Evolutionary conservation across 202 grass and related monocot species (phyloP), one percentile per base, ranked within the genome.

Genomic region (Zoysia matrella): DNA sequence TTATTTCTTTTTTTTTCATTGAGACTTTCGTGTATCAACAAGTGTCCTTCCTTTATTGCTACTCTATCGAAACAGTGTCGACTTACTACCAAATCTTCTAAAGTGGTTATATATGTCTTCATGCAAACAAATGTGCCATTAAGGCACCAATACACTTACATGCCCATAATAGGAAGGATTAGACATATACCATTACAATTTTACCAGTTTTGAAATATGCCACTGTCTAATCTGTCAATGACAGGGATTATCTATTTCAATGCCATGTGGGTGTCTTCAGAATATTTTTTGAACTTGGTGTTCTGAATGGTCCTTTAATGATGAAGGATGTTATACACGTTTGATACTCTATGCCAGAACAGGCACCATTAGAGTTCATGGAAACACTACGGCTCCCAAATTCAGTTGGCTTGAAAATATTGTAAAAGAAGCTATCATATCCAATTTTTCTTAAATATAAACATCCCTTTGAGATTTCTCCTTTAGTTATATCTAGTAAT

Each of bases 81-180:
- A 90, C 79, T 83, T 67, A 79, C 62, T 83, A 90, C 80, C 80
- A 90, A 86, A 79, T 22, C 11, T 83, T 83, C 11, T 71, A 86
- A 90, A 83, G 74, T 69, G 54, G 22, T 82, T 22, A 22, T 22
- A 22, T 89, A 74, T 86, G 69, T 83, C 79, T 86, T 79, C 14
- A 74, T 83, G 70, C 60, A 65, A 85, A 81, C 69, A 86, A 82
- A 86, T 54, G 73, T 85, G 82, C 57, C 46, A 68, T 9, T 74
- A 65, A 86, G 41, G 61, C 74, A 77, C 60, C 60, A 39, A 16
- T 42, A n/a, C 45, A 81, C 67, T 86, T 78, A 11, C 50, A 69
- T 82, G 52, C 7, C 30, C 67, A 71, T n/a, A 75, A 85, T 62
- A 75, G 4, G 55, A 53, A 51, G 60, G 82, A 62, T 73, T 7